phyloP scores from a whole-genome alignment of 345 rosid species.

The Hibiscus syriacus region DNA sequence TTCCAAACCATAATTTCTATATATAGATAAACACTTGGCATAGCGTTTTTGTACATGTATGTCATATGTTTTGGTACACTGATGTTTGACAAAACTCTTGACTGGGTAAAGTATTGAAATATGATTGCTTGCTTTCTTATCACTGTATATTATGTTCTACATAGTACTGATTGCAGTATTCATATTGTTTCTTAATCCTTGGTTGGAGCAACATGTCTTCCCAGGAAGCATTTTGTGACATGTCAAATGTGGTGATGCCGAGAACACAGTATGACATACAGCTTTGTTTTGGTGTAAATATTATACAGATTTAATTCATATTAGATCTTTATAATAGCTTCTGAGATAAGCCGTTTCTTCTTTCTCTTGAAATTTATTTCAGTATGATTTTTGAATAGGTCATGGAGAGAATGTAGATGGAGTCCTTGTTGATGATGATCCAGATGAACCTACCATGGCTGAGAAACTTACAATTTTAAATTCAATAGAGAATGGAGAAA shows the following conservation, averaged over 20 bases:
- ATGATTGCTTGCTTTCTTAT: not conserved
- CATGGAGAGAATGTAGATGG: constrained; percentile 60
- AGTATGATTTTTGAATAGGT: constrained; percentile 24
- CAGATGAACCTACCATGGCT: constrained; percentile 85
- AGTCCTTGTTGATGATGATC: constrained; percentile 51
- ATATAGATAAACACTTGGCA: not conserved
- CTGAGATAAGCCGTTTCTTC: not conserved
- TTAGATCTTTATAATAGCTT: not conserved
- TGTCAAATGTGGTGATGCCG: not conserved
- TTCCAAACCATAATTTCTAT: not conserved
- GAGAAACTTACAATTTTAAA: constrained; percentile 66
- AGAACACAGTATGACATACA: not conserved
- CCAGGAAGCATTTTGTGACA: not conserved
- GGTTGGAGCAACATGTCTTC: not conserved
- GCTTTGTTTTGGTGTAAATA: not conserved
- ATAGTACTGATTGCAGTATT: not conserved
- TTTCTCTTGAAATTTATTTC: not conserved
- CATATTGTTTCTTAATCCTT: not conserved
- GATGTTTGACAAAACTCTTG: not conserved
- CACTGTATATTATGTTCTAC: not conserved
- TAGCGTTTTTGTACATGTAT: not conserved
- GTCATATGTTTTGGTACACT: not conserved
- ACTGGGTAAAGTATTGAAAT: not conserved
- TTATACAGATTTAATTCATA: not conserved
- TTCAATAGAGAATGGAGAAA: constrained; percentile 27